Evolutionary conservation across 2,329 filamentous ascomycete genomes (phyloP).

Genomic region (Scopulariopsis brevicaulis): DNA sequence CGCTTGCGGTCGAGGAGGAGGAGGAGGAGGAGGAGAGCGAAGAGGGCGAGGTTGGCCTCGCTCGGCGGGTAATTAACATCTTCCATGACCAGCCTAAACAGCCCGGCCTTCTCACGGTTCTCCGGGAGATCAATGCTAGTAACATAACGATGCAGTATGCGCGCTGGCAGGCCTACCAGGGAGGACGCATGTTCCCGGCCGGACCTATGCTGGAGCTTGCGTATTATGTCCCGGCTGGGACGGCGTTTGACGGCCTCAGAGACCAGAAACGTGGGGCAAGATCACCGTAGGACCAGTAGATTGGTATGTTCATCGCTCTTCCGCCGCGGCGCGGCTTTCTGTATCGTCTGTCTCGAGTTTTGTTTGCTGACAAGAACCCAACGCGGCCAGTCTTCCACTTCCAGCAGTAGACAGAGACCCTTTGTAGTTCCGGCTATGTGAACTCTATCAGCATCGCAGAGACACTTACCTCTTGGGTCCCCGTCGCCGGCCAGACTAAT

Average conservation of each 20-base stretch:
- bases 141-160: neutral
- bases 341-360: neutral
- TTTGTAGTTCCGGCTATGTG: too few species aligned
- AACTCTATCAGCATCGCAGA: too few species aligned
- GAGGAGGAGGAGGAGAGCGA: too few species aligned
- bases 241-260: neutral
- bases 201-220: constrained; percentile 1
- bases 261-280: neutral
- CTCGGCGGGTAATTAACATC: neutral
- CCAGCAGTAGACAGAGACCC: too few species aligned
- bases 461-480: too few species aligned
- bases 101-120: neutral
- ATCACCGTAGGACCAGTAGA: neutral
- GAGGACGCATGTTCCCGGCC: neutral
- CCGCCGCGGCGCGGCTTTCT: too few species aligned
- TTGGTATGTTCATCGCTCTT: neutral
- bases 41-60: neutral
- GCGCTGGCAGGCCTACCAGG: constrained; percentile 1
- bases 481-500: too few species aligned
- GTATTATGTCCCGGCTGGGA: neutral
- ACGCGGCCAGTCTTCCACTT: neutral
- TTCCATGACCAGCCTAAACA: neutral
- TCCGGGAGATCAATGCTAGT: neutral
- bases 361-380: too few species aligned
- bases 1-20: neutral